These are phyloP conservation scores for Phaseolus lunatus DNA, from an alignment of 306 rosid genomes.

Conservation along the genomic window DNA sequence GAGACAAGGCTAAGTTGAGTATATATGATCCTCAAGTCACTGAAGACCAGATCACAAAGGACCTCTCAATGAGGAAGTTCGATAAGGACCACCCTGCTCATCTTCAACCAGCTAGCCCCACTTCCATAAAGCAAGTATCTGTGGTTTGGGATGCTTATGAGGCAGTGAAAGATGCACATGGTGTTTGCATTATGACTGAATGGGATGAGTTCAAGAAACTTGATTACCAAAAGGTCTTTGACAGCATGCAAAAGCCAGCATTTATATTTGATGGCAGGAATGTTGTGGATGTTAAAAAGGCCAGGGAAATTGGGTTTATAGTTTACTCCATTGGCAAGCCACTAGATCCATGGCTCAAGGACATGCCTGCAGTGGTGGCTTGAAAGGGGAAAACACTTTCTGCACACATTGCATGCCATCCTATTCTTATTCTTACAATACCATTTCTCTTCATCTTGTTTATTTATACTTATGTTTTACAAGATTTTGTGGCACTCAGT, in stretches of 20 bases:
- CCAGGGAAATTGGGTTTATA: constrained; percentile 77
- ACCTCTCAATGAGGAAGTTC: constrained; percentile 73
- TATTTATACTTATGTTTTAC: constrained; percentile 29
- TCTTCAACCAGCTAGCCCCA: constrained; percentile 77
- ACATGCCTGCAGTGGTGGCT: constrained; percentile 83
- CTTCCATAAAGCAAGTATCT: constrained; percentile 61
- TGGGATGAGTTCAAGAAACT: constrained; percentile 82
- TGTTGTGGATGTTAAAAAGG: constrained; percentile 59
- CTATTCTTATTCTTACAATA: constrained; percentile 23
- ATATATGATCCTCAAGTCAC: constrained; percentile 82
- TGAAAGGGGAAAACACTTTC: constrained; percentile 41
- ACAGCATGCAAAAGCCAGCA: constrained; percentile 85
- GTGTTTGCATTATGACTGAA: constrained; percentile 72
- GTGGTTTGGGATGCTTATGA: constrained; percentile 77
- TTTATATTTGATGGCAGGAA: constrained; percentile 80
- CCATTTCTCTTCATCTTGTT: constrained; percentile 32
- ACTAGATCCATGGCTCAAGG: constrained; percentile 82
- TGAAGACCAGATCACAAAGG: constrained; percentile 74
- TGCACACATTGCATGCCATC: constrained; percentile 13
- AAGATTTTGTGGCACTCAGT: constrained; percentile 32
- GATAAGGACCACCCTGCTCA: constrained; percentile 89
- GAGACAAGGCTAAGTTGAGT: constrained; percentile 73
- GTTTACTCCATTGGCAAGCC: constrained; percentile 86
- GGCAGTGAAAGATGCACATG: constrained; percentile 79
- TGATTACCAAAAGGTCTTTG: constrained; percentile 64